Evolutionary conservation across 805 yeast species (phyloP).

Genomic region (Cyberlindnera euphorbiiphila): DNA sequence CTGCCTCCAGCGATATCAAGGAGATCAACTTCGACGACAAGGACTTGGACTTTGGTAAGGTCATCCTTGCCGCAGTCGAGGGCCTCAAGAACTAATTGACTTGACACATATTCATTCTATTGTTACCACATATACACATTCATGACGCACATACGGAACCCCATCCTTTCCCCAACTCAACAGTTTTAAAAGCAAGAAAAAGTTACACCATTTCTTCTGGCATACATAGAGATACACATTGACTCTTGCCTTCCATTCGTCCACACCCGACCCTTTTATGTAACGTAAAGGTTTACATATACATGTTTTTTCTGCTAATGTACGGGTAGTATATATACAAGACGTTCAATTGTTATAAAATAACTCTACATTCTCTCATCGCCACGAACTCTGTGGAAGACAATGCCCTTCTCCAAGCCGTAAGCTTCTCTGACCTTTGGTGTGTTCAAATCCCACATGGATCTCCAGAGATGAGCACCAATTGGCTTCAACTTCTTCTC

Average conservation of each 20-base stretch:
- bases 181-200: neutral
- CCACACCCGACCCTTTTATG: too few species aligned
- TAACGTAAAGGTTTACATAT: too few species aligned
- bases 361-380: conserved; percentile 18
- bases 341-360: too few species aligned
- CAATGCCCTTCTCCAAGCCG: conserved; percentile 71
- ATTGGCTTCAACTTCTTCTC: conserved; percentile 60
- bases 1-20: conserved; percentile 33
- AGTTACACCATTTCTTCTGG: neutral
- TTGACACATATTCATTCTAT: too few species aligned
- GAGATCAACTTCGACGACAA: conserved; percentile 81
- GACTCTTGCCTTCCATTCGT: too few species aligned
- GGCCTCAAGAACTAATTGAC: conserved; percentile 38
- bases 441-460: conserved; percentile 74
- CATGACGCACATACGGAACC: conserved; percentile 2
- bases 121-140: neutral
- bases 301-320: neutral
- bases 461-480: conserved; percentile 93
- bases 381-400: conserved; percentile 46
- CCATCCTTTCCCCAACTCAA: too few species aligned
- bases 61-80: conserved; percentile 62
- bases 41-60: conserved; percentile 77
- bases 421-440: conserved; percentile 62
- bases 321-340: too few species aligned
- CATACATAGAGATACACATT: conserved; percentile 1